phyloP scores from a whole-genome alignment of 768 basidiomycete species.

The Lactarius sp. region DNA sequence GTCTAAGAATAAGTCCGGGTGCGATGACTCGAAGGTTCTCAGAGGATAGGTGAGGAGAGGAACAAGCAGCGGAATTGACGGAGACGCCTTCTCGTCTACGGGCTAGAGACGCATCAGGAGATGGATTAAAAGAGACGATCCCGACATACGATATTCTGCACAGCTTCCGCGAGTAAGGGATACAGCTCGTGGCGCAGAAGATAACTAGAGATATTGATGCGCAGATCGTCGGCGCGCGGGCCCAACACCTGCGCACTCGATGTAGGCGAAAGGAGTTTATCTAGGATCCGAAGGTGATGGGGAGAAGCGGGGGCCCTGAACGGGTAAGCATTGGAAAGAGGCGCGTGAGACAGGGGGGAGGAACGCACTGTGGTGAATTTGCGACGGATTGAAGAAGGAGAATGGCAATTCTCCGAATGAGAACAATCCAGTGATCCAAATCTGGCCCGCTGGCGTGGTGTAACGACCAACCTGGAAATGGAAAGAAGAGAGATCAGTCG shows the following conservation, averaged over 20 bases:
- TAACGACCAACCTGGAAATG: slow-evolving; percentile 38
- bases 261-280: slow-evolving; percentile 14
- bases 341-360: background rate
- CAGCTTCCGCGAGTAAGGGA: slow-evolving; percentile 37
- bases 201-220: slow-evolving; percentile 4
- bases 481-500: slow-evolving; percentile 27
- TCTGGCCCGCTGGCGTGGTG: slow-evolving; percentile 37
- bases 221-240: slow-evolving; percentile 11
- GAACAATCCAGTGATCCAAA: slow-evolving; percentile 52
- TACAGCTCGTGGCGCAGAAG: slow-evolving; percentile 10
- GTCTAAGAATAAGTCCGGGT: slow-evolving; percentile 12
- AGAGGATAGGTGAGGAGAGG: slow-evolving; percentile 68
- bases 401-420: slow-evolving; percentile 47
- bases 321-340: background rate
- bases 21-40: slow-evolving; percentile 19
- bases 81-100: slow-evolving; percentile 50
- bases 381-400: slow-evolving; percentile 52
- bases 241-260: slow-evolving; percentile 8
- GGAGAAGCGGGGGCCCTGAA: slow-evolving; percentile 12
- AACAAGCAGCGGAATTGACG: slow-evolving; percentile 46
- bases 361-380: slow-evolving; percentile 44
- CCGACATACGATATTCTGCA: slow-evolving; percentile 46
- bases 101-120: slow-evolving; percentile 38
- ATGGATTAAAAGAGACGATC: background rate
- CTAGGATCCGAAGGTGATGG: background rate